Conservation (phyloP, 768 basidiomycete species). For the Podaxis sp. region DNA sequence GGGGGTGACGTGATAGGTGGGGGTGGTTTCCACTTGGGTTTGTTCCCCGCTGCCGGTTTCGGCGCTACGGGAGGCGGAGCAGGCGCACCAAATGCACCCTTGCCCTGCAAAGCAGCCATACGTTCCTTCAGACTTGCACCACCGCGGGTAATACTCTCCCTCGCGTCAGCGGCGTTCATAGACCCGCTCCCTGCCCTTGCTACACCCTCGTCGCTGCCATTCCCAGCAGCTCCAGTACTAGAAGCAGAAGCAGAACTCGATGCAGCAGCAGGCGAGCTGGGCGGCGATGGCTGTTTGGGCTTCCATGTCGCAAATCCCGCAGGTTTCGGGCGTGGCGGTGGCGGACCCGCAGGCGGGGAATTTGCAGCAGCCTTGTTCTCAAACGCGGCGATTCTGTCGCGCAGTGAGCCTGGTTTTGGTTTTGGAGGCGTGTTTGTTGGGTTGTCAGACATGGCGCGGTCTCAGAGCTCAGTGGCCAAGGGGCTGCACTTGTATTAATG, state of each 20-base stretch:
- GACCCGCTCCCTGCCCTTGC: conserved; percentile 27
- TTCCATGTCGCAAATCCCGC: conserved; percentile 66
- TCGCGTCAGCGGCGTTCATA: conserved; percentile 87
- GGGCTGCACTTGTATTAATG: neutral
- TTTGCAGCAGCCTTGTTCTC: conserved; percentile 60
- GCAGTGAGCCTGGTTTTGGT: conserved; percentile 74
- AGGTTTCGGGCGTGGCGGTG: conserved; percentile 67
- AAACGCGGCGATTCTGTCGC: conserved; percentile 88
- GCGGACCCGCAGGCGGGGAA: conserved; percentile 37
- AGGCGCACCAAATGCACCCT: conserved; percentile 73
- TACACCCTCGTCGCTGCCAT: conserved; percentile 32
- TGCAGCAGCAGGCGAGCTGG: conserved; percentile 33
- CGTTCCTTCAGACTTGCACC: conserved; percentile 86
- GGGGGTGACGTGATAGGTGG: conserved; percentile 56
- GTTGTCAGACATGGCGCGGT: conserved; percentile 55
- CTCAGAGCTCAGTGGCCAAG: neutral
- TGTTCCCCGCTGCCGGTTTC: conserved; percentile 55
- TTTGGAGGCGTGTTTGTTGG: conserved; percentile 47
- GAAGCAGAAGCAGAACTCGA: conserved; percentile 21
- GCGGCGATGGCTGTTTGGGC: conserved; percentile 57
- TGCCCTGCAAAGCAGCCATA: conserved; percentile 91
- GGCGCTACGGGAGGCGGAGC: conserved; percentile 42
- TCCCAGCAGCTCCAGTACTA: conserved; percentile 3
- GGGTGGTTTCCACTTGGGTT: conserved; percentile 83
- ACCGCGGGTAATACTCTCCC: conserved; percentile 72